These are phyloP conservation scores for Komagataella mondaviorum DNA, from an alignment of 805 yeast genomes.

Conservation along the genomic window DNA sequence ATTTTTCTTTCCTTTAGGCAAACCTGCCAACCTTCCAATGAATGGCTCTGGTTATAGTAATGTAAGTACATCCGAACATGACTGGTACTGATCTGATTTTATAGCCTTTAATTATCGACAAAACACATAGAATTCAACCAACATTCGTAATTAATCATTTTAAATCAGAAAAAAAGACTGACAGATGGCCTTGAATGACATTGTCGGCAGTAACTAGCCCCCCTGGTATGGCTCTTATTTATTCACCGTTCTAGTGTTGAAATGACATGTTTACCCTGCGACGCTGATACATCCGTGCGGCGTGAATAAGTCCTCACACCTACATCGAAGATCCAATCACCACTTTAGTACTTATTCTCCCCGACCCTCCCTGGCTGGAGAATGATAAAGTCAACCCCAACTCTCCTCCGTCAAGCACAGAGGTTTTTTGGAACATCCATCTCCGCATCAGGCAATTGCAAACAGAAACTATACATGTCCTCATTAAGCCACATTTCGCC, in stretches of 20 bases:
- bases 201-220: neutral
- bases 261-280: neutral
- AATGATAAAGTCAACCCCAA: neutral
- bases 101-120: too few species aligned
- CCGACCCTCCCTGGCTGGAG: neutral
- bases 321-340: neutral
- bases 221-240: neutral
- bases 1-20: too few species aligned
- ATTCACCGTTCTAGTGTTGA: neutral
- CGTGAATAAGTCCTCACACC: neutral
- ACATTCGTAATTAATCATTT: too few species aligned
- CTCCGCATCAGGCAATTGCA: neutral
- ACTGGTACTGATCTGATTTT: too few species aligned
- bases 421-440: neutral
- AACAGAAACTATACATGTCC: neutral
- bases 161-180: too few species aligned
- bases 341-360: neutral
- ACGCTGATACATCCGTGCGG: neutral
- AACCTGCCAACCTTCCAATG: too few species aligned
- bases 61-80: too few species aligned
- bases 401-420: neutral
- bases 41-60: too few species aligned
- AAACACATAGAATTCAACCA: too few species aligned
- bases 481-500: slow-evolving; percentile 4
- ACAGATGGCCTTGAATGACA: too few species aligned